phyloP scores from a whole-genome alignment of 1,284 basidiomycete genomes.

The Tylopilus sp. region DNA sequence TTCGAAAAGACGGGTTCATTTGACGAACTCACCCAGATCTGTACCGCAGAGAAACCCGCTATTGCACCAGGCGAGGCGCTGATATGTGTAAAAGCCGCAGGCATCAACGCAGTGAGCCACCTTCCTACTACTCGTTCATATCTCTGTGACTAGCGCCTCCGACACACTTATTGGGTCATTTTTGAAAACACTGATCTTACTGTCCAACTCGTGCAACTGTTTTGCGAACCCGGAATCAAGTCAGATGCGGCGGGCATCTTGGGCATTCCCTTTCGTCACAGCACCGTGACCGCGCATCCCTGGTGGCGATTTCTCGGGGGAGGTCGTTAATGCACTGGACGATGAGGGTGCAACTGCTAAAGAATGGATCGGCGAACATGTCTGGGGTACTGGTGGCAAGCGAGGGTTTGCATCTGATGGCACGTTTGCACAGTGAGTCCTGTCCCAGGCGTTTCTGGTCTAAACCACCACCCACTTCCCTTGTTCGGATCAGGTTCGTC shows the following conservation, averaged over 20 bases:
- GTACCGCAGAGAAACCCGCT: constrained; percentile 34
- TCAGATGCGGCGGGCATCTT: constrained; percentile 43
- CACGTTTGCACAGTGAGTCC: constrained; percentile 46
- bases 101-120: constrained; percentile 43
- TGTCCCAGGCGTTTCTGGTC: background rate
- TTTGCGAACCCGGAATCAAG: too few relatives aligned
- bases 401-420: constrained; percentile 47
- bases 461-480: background rate
- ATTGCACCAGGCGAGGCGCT: constrained; percentile 45
- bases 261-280: constrained; percentile 45
- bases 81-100: constrained; percentile 44
- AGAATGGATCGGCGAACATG: constrained; percentile 41
- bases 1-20: constrained; percentile 46
- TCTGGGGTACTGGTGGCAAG: constrained; percentile 47
- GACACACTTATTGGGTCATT: too few relatives aligned
- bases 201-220: too few relatives aligned
- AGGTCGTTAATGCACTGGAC: constrained; percentile 45
- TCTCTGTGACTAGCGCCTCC: too few relatives aligned
- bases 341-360: constrained; percentile 26
- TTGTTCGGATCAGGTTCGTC: constrained; percentile 33
- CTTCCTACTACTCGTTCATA: background rate
- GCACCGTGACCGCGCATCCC: constrained; percentile 41
- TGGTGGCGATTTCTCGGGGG: constrained; percentile 46
- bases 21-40: constrained; percentile 35
- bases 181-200: too few relatives aligned